These are phyloP conservation scores for Candida xyloterini DNA, from an alignment of 805 yeast genomes.

Conservation along the genomic window DNA sequence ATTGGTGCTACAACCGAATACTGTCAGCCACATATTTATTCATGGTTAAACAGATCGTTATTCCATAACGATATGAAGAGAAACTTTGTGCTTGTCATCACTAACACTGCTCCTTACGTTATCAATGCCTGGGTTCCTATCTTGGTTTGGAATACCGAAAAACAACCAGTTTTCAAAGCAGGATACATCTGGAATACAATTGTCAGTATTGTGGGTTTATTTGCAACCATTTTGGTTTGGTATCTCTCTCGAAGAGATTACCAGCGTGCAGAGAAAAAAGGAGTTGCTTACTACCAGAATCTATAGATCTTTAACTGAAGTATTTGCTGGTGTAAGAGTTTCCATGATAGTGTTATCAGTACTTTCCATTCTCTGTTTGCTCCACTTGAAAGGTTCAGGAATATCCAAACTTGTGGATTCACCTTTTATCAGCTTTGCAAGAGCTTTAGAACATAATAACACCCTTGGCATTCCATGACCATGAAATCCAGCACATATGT, in stretches of 20 bases:
- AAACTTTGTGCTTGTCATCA: constrained; percentile 37
- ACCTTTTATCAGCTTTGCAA: constrained; percentile 27
- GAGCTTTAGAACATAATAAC: constrained; percentile 37
- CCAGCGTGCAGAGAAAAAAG: not conserved
- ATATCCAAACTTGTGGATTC: constrained; percentile 9
- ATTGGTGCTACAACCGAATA: constrained; percentile 45
- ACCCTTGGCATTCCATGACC: constrained; percentile 55
- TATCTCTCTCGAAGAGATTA: not conserved
- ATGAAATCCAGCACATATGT: constrained; percentile 43
- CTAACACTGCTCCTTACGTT: constrained; percentile 42
- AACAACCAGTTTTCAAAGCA: constrained; percentile 35
- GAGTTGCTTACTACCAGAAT: not conserved
- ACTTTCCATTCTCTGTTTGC: constrained; percentile 19
- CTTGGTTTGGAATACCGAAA: constrained; percentile 38
- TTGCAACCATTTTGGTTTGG: constrained; percentile 28
- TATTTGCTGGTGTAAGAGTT: not conserved
- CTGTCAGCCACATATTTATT: constrained; percentile 55
- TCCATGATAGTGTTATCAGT: constrained; percentile 15
- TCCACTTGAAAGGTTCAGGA: constrained; percentile 25
- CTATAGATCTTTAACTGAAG: not conserved
- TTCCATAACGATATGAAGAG: constrained; percentile 44
- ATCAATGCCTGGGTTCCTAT: constrained; percentile 42
- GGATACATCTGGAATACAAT: constrained; percentile 40
- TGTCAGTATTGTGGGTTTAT: constrained; percentile 32
- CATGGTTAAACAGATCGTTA: constrained; percentile 52